Evolutionary conservation across 2,329 filamentous ascomycete species (phyloP).

Genomic region (Alternaria sp.): DNA sequence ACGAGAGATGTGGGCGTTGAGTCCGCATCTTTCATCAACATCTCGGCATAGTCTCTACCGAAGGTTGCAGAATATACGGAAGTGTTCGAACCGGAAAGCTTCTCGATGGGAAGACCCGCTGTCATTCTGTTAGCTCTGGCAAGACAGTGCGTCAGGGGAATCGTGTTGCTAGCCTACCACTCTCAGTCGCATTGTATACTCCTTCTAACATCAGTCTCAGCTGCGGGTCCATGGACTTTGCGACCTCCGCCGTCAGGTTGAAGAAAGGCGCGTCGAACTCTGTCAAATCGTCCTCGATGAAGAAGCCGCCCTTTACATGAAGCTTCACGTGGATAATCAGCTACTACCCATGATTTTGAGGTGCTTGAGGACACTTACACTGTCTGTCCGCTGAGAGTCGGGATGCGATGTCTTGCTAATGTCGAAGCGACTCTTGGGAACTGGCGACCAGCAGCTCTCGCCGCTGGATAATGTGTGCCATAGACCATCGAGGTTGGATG

Average conservation of each 20-base stretch:
- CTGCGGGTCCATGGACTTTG: constrained; percentile 2
- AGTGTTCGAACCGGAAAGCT: constrained; percentile 1
- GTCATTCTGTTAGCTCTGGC: background rate
- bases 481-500: background rate
- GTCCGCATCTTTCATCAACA: background rate
- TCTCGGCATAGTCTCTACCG: background rate
- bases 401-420: background rate
- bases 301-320: background rate
- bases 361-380: background rate
- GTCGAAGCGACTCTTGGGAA: background rate
- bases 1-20: background rate
- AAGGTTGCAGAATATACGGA: background rate
- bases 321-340: background rate
- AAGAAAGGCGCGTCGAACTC: background rate
- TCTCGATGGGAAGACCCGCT: constrained; percentile 2
- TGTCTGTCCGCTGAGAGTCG: background rate
- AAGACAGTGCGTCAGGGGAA: background rate
- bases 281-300: background rate
- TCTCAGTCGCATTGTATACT: background rate
- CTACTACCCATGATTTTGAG: background rate
- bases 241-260: background rate
- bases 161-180: background rate
- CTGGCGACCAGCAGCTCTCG: background rate
- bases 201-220: background rate
- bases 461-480: background rate